These are phyloP conservation scores for Aspergillus sp. DNA, from an alignment of 2,329 filamentous ascomycete species.

Conservation along the genomic window DNA sequence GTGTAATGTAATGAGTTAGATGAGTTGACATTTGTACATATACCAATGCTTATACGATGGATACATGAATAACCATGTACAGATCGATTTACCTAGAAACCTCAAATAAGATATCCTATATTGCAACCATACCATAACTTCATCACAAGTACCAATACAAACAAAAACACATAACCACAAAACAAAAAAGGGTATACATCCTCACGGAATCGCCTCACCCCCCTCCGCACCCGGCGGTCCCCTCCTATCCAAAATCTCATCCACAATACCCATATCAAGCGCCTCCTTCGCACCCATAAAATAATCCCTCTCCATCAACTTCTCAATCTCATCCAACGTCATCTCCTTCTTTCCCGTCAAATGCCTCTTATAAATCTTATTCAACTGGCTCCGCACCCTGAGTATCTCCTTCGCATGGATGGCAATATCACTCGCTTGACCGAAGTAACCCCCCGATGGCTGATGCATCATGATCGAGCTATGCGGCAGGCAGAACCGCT, in stretches of 20 bases:
- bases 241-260: constrained; percentile 70
- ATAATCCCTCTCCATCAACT: constrained; percentile 95
- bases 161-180: neutral
- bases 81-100: no score
- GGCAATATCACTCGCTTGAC: constrained; percentile 77
- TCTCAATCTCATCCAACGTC: constrained; percentile 79
- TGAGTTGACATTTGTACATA: neutral
- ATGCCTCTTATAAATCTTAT: constrained; percentile 85
- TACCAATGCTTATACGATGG: neutral
- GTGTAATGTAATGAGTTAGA: neutral
- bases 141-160: neutral
- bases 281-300: constrained; percentile 90
- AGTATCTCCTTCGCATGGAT: constrained; percentile 98
- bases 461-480: constrained; percentile 97
- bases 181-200: neutral
- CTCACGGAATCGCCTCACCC: constrained; percentile 25
- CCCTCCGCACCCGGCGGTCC: constrained; percentile 27
- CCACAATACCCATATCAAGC: constrained; percentile 84
- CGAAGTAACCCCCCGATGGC: constrained; percentile 73
- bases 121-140: neutral
- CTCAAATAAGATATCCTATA: neutral
- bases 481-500: constrained; percentile 88
- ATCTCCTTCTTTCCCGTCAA: constrained; percentile 70
- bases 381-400: constrained; percentile 78
- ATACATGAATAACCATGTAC: neutral